Conservation (phyloP, 2,329 filamentous ascomycete genomes). For the Colletotrichum simmondsii region DNA sequence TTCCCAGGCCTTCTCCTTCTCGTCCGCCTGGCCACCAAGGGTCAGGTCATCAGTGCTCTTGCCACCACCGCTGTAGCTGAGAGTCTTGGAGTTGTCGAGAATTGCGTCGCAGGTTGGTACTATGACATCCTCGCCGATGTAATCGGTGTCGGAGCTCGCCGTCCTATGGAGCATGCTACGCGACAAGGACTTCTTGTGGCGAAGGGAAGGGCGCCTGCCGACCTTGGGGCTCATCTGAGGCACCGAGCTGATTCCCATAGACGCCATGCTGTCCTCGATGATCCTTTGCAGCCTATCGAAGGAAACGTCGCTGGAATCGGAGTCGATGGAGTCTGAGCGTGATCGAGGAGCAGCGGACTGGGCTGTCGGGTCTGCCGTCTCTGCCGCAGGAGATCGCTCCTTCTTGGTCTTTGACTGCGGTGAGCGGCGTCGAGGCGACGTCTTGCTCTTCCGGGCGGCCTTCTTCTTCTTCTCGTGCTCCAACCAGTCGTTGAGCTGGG, state of each 20-base stretch:
- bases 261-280: constrained; percentile 72
- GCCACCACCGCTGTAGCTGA: constrained; percentile 74
- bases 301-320: constrained; percentile 76
- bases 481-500: constrained; percentile 86
- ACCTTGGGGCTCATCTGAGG: constrained; percentile 56
- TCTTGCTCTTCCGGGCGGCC: constrained; percentile 62
- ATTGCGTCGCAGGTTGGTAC: constrained; percentile 87
- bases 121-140: constrained; percentile 80
- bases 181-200: constrained; percentile 50
- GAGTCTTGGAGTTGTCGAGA: constrained; percentile 90
- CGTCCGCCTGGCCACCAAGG: constrained; percentile 57
- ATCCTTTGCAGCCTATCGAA: constrained; percentile 87
- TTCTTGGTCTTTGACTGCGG: constrained; percentile 31
- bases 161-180: constrained; percentile 55
- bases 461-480: constrained; percentile 80
- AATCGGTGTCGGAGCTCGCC: constrained; percentile 86
- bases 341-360: constrained; percentile 32
- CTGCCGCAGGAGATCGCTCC: constrained; percentile 19
- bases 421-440: constrained; percentile 53
- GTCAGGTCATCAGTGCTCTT: constrained; percentile 53
- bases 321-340: constrained; percentile 68
- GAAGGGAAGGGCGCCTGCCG: constrained; percentile 53
- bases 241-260: constrained; percentile 59
- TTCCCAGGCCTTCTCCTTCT: constrained; percentile 82
- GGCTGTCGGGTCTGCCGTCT: constrained; percentile 19